Percentiles rank a stretch among this genome's conserved stretches.
Evolutionary conservation across 495 filamentous ascomycete species (phyloP).

Genomic region (Aspergillus carlsbadensis): DNA sequence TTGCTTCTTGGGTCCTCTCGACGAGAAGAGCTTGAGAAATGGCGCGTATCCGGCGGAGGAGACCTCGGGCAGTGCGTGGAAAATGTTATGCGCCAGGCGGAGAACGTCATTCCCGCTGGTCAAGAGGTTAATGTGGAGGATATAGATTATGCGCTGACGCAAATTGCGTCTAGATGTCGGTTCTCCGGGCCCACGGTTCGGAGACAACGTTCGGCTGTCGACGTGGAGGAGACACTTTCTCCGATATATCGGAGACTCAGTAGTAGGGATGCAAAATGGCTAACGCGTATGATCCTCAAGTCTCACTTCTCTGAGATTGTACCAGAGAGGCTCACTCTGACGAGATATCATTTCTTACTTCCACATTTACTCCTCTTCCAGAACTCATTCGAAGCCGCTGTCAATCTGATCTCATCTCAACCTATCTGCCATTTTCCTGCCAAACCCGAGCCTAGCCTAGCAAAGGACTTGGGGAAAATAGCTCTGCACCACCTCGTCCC

Average conservation of each 20-base stretch:
- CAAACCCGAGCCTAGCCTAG: slow-evolving; percentile 35
- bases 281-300: slow-evolving; percentile 80
- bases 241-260: slow-evolving; percentile 59
- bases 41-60: slow-evolving; percentile 52
- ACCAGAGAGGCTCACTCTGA: slow-evolving; percentile 44
- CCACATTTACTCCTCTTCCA: slow-evolving; percentile 67
- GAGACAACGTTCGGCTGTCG: slow-evolving; percentile 38
- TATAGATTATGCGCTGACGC: slow-evolving; percentile 63
- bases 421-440: slow-evolving; percentile 40
- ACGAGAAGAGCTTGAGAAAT: slow-evolving; percentile 60
- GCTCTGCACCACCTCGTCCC: slow-evolving; percentile 58
- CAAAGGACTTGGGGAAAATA: slow-evolving; percentile 30
- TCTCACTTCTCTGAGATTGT: slow-evolving; percentile 63
- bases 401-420: slow-evolving; percentile 44
- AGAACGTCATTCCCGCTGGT: slow-evolving; percentile 41
- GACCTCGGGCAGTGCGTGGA: slow-evolving; percentile 73
- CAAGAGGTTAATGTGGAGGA: slow-evolving; percentile 67
- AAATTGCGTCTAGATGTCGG: slow-evolving; percentile 62
- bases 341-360: slow-evolving; percentile 55
- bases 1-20: slow-evolving; percentile 59
- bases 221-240: slow-evolving; percentile 49
- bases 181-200: slow-evolving; percentile 69
- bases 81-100: slow-evolving; percentile 61
- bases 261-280: slow-evolving; percentile 82
- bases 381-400: slow-evolving; percentile 54